Evolutionary conservation across 345 rosid genomes (phyloP), one percentile per base, ranked within the genome.

Genomic region (Lumnitzera littorea): DNA sequence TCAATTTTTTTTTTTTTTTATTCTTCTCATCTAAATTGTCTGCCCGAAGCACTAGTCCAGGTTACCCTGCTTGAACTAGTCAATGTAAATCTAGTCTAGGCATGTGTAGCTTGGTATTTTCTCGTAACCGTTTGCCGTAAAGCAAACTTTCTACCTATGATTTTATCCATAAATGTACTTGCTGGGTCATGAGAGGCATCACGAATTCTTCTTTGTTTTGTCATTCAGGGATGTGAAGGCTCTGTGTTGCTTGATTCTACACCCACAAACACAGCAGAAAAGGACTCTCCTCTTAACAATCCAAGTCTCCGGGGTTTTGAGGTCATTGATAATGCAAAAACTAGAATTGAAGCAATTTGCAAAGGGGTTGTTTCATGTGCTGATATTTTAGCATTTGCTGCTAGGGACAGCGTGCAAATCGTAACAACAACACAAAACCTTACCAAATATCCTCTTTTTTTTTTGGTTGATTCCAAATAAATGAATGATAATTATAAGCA

Each of bases 341-440:
- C 74, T 12, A 70, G 66, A 56, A 48, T 85, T 0, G 83, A 84
- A 65, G 12, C 74, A 7, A 31, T 43, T 0, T 82, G 85, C 46
- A 53, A 72, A 60, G 85, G 83, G 59, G 63, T 77, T 5, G 85
- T 84, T 50, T 82, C 87, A 3, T 82, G 87, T 54, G 80, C 91
- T 64, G 91, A 80, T 46, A 75, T 84, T 24, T 36, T 80, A 3
- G 86, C 89, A 1, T 77, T 71, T 67, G 89, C 84, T 1, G 86
- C 86, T 10, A 75, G 83, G 36, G 85, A 84, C 48, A 75, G 80
- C 12, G 24, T 68, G 6, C 81, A 74, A 68, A 55, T 75, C 0
- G 89, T 84, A 56, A 71, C 5, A 27, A 27, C 66, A 17, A n/a
- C 6, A 1, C 58, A 13, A 51, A 13, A 1, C 43, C 11, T 36